phyloP scores from a whole-genome alignment of 306 rosid genomes.

The Echinosophora koreensis region DNA sequence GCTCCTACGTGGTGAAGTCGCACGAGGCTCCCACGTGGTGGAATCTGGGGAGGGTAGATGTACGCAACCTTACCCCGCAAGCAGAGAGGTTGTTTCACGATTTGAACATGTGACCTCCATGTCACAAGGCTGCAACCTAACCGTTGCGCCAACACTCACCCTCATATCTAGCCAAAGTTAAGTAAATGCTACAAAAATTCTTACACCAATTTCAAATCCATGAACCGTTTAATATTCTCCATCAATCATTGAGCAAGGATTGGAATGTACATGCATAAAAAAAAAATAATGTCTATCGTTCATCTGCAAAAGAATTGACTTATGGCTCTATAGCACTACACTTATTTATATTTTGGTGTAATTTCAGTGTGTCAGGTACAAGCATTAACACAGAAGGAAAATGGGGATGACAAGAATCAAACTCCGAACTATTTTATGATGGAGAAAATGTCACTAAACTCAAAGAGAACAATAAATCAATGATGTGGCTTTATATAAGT shows the following conservation, averaged over 20 bases:
- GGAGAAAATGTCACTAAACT: conserved; percentile 29
- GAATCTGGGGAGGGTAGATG: no score
- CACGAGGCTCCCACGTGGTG: no score
- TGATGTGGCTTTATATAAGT: conserved; percentile 7
- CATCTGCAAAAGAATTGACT: conserved; percentile 6
- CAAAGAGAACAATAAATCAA: conserved; percentile 13
- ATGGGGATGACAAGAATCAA: neutral
- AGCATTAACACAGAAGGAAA: neutral
- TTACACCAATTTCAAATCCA: neutral
- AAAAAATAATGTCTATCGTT: neutral
- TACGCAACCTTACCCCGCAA: no score
- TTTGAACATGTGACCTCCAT: no score
- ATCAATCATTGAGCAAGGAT: conserved; percentile 6
- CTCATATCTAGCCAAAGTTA: neutral
- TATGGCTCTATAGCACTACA: conserved; percentile 5
- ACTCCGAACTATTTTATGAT: conserved; percentile 15
- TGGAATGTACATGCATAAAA: conserved; percentile 5
- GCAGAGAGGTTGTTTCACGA: no score
- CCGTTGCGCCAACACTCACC: no score
- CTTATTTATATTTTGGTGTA: neutral
- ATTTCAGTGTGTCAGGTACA: conserved; percentile 1
- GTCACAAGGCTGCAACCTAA: no score
- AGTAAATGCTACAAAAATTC: neutral
- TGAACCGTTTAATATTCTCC: neutral
- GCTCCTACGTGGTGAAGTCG: no score